Base-by-base conservation (phyloP, 2,329 filamentous ascomycete genomes). In the Ophiostoma himal-ulmi region DNA sequence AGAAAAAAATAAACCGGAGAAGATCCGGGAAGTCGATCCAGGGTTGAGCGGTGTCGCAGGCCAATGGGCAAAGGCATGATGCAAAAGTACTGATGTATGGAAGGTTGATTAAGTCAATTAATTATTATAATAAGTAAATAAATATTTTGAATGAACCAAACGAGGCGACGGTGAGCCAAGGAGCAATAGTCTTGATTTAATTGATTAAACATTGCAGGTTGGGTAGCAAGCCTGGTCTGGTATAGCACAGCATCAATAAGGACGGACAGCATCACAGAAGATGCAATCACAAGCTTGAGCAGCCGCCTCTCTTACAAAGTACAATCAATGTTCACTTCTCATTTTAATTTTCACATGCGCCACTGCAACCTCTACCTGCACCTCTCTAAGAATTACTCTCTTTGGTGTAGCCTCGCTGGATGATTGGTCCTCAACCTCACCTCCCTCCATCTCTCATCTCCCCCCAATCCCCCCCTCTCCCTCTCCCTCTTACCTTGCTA, bases 351-450 rank as follows among this genome's bases (percentile, higher is more conserved):
- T 48, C 44, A 57, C 52, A 22, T 57, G 48, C 22, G 22, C 52
- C 52, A 30, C 10, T 57, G 2, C 8, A 14, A 26, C 2, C 8
- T 54, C n/a, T 22, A 54, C 10, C 52, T 57, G 52, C 52, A 57
- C 52, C 52, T 57, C 52, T 57, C n/a, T 57, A 57, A 57, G 30
- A 57, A 57, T 57, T 57, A 57, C 52, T 57, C 52, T 26, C 52
- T 26, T 57, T 57, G 52, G 52, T 57, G 52, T 57, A 57, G 52
- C 52, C 52, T 57, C n/a, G 48, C n/a, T 17, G n/a, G 10, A 17
- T 26, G 52, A 26, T 57, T 10, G 3, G 14, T 8, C 14, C 52
- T 26, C 10, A 4, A 4, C 52, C 3, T 22, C 17, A 7, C 20
- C 8, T 22, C 48, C 48, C 20, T 54, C 48, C 5, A 7, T 11